Conservation (phyloP, 495 filamentous ascomycete species). For the Collariella sp. region DNA sequence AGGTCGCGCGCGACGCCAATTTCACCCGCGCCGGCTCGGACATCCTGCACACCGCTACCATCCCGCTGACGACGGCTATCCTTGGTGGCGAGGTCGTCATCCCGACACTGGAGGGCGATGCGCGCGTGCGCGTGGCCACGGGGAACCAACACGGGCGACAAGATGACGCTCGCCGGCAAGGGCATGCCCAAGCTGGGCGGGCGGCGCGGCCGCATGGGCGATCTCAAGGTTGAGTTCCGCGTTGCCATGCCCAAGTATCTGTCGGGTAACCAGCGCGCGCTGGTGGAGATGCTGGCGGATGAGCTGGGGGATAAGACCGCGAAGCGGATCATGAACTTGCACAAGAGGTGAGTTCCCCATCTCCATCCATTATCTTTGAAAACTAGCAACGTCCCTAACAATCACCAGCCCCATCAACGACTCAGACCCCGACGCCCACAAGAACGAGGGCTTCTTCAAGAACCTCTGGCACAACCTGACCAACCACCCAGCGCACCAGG, state of each 20-base stretch:
- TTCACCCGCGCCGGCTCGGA: conserved; percentile 82
- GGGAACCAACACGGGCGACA: conserved; percentile 91
- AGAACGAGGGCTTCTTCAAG: conserved; percentile 79
- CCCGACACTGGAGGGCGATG: conserved; percentile 83
- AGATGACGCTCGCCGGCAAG: conserved; percentile 73
- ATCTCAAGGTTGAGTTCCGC: conserved; percentile 89
- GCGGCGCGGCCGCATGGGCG: conserved; percentile 53
- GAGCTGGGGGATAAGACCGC: conserved; percentile 87
- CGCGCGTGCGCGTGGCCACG: conserved; percentile 77
- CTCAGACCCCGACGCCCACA: conserved; percentile 39
- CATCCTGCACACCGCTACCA: conserved; percentile 80
- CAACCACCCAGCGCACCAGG: conserved; percentile 54
- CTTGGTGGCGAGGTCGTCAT: conserved; percentile 83
- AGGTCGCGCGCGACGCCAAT: conserved; percentile 72
- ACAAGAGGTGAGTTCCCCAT: conserved; percentile 21
- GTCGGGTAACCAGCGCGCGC: conserved; percentile 76
- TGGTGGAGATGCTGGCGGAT: conserved; percentile 90
- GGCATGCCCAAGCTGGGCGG: conserved; percentile 76
- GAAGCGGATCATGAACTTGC: conserved; percentile 73
- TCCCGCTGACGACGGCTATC: conserved; percentile 87
- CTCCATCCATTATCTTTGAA: conserved; percentile 7
- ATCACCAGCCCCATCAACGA: background rate
- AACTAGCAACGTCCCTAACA: conserved; percentile 3
- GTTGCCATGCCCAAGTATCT: conserved; percentile 91
- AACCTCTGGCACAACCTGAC: conserved; percentile 82